Conservation (phyloP, 2,329 filamentous ascomycete species). For the Colletotrichum sp. region DNA sequence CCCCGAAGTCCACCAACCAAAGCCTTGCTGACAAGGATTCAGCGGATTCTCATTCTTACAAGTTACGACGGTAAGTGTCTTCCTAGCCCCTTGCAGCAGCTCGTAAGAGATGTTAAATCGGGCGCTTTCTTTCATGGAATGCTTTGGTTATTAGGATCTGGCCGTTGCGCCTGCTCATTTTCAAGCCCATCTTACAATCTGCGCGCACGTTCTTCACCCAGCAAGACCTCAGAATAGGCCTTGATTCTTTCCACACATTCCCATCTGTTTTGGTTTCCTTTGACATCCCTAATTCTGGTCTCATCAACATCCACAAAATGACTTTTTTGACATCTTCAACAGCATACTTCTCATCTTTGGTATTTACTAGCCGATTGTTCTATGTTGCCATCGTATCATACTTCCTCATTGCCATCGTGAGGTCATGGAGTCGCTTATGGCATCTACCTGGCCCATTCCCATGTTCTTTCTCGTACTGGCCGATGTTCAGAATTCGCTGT, state of each 20-base stretch:
- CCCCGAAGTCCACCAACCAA: too few species aligned
- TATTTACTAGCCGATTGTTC: not conserved
- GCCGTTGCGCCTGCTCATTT: not conserved
- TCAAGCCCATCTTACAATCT: not conserved
- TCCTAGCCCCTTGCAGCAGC: not conserved
- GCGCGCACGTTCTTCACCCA: not conserved
- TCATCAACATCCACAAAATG: not conserved
- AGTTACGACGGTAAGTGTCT: not conserved
- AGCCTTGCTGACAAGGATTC: too few species aligned
- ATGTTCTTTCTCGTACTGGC: constrained; percentile 1
- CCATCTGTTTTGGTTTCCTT: not conserved
- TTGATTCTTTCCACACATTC: not conserved
- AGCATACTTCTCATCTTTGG: not conserved
- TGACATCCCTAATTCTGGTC: not conserved
- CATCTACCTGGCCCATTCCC: not conserved
- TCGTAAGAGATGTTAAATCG: not conserved
- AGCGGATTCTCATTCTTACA: too few species aligned
- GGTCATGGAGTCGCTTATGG: not conserved
- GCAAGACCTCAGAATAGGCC: not conserved
- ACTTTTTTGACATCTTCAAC: not conserved
- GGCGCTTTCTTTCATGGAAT: not conserved
- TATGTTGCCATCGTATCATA: not conserved
- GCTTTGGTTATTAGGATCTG: not conserved
- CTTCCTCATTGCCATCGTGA: not conserved
- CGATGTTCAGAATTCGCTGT: not conserved